Base-by-base conservation (phyloP, 176 grass and related monocot species). In the Microstegium vimineum region DNA sequence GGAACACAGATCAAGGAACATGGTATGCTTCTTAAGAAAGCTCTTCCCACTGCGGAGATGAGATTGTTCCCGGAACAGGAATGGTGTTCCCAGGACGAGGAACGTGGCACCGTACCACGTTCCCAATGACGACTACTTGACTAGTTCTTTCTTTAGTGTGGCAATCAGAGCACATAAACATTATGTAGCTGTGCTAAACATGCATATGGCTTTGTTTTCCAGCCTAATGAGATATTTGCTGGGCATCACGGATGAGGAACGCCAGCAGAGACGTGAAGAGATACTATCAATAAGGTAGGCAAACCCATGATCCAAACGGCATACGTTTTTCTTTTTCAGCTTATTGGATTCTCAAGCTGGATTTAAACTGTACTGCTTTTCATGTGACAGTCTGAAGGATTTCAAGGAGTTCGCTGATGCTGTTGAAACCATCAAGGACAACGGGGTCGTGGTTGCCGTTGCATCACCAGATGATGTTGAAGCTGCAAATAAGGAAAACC, bases 321-420 rank as follows among this genome's bases (percentile, higher is more conserved):
- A 9, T 76, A 51, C 20, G 69, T 36, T 10, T 42, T 51, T 35
- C 1, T 62, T 25, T 34, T 37, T 25, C 0, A 2, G 28, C 60
- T 72, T 66, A 6, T 54, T 10, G 10, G 5, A 68, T 68, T 56
- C 52, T 57, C 18, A 34, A 23, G 1, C 35, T 22, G 63, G 4
- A 43, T 75, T 9, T 26, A 78, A 28, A 79, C 27, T 56, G 18
- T 59, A 66, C 88, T 81, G 20, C 26, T 62, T 75, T 26, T 8
- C 60, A 22, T 87, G 31, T 86, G 9, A 78, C 88, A 99, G 96
- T 54, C 49, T 82, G 60, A 94, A 95, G 79, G 93, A 99, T 88
- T 95, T 99, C 82, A 95, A 95, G 89, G 96, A 99, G 85, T 99
- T 99, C 27, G 93, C 90, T 30, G 91, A 94, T 88, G 93, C 83